These are phyloP conservation scores for Cryphonectria radicalis DNA, from an alignment of 2,329 filamentous ascomycete species.

Conservation along the genomic window DNA sequence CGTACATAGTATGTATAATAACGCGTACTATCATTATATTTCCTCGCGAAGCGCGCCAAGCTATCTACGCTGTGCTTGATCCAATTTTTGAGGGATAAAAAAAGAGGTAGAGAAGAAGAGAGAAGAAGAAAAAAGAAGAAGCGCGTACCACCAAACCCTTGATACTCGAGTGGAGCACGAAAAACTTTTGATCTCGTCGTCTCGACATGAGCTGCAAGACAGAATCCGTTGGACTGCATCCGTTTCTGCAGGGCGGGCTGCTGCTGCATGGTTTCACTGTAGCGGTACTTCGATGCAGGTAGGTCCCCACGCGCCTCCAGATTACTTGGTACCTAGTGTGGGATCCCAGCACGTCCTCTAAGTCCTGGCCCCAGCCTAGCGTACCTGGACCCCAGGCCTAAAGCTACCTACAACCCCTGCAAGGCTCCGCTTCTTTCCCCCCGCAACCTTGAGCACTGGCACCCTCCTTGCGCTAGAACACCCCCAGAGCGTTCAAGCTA, in stretches of 20 bases:
- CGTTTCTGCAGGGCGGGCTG: neutral
- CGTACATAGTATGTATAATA: neutral
- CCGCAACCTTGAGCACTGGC: neutral
- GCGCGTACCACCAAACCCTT: neutral
- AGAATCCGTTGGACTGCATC: conserved; percentile 8
- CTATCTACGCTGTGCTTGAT: neutral
- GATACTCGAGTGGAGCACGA: neutral
- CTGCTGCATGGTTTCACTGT: neutral
- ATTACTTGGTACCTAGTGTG: conserved; percentile 2
- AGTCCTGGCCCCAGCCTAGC: conserved; percentile 3
- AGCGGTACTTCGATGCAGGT: neutral
- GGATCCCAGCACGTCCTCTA: neutral
- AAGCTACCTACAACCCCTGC: neutral
- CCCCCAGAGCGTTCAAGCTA: conserved; percentile 8
- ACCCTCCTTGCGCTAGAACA: neutral
- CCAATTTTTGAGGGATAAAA: neutral
- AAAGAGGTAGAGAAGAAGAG: neutral
- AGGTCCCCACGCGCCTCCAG: conserved; percentile 3
- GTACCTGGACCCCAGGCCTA: conserved; percentile 5
- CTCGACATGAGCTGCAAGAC: neutral
- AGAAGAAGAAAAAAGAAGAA: neutral
- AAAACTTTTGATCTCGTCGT: conserved; percentile 8
- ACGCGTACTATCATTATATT: neutral
- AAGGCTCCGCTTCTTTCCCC: neutral
- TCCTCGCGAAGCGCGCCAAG: neutral